Base-by-base conservation (phyloP, 2,329 filamentous ascomycete genomes). In the Pyrenochaeta sp. region DNA sequence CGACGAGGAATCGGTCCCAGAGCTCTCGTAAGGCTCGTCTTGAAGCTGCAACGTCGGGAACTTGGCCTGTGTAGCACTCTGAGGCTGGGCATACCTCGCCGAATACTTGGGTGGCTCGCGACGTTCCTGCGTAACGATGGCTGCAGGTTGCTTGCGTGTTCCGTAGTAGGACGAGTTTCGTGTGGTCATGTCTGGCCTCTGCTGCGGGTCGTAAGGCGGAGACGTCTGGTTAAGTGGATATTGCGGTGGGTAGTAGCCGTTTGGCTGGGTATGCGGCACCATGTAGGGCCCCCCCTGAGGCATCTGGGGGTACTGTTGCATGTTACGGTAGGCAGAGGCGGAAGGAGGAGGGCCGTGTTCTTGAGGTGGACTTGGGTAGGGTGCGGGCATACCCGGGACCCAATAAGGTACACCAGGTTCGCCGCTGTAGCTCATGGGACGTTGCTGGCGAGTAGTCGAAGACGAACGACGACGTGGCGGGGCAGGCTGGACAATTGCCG, bases 371-470 rank as follows among this genome's bases (percentile, higher is more conserved):
- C 56, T 64, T 1, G 63, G 66, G 42, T 73, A 72, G 37, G 61
- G 55, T 5, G 52, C 47, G 47, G 62, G 64, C 64, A 69, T 72
- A 54, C 63, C 67, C 28, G 61, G 60, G 10, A 36, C 40, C 59
- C 61, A 71, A 58, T 68, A 71, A 40, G 55, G 54, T 2, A 50
- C 8, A n/a, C 60, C 61, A 22, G 61, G 56, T 5, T 71, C 73
- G 10, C 63, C 69, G 45, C 72, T 66, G 51, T 76, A 77, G 63
- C 71, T 77, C 52, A 71, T 61, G 37, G 75, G 76, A 7, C 76
- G 73, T 6, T 60, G 65, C 8, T 60, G 65, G 34, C 64, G 58
- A 36, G 50, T 57, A 50, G 63, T 67, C 19, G 66, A 65, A 1
- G 72, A 68, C 2, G 68, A 65, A 40, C 72, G 72, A 48, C 67